phyloP scores from a whole-genome alignment of 2,329 filamentous ascomycete species.

The Leptosphaerulina australis region DNA sequence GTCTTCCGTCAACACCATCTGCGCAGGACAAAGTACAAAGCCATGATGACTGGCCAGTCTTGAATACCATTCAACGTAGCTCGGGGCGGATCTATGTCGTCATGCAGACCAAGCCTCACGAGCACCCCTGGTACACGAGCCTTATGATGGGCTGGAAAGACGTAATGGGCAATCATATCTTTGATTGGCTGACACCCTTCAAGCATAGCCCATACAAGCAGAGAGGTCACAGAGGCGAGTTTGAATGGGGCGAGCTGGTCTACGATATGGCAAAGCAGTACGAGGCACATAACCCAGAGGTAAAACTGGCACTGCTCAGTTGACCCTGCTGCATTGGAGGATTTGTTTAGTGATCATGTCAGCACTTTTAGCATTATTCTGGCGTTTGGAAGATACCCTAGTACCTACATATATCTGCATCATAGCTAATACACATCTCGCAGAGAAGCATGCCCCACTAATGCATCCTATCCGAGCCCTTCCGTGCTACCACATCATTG shows the following conservation, averaged over 20 bases:
- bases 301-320: constrained; percentile 26
- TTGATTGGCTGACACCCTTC: constrained; percentile 84
- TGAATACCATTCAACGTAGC: constrained; percentile 27
- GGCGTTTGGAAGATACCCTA: constrained; percentile 33
- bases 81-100: constrained; percentile 74
- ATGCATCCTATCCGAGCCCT: too few relatives aligned
- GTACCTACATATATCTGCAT: constrained; percentile 10
- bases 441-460: too few relatives aligned
- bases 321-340: neutral
- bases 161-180: constrained; percentile 73
- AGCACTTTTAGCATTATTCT: constrained; percentile 18
- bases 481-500: neutral
- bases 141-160: constrained; percentile 72
- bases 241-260: constrained; percentile 68
- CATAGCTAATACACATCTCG: constrained; percentile 9
- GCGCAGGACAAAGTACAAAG: constrained; percentile 13
- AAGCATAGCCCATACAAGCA: constrained; percentile 77
- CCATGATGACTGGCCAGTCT: constrained; percentile 31
- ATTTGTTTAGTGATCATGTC: neutral
- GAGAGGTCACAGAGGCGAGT: constrained; percentile 69
- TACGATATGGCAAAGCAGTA: constrained; percentile 39
- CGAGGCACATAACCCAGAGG: constrained; percentile 31
- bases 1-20: constrained; percentile 22
- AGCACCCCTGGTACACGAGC: constrained; percentile 87
- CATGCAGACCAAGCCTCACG: constrained; percentile 71